These are phyloP conservation scores for Sarocladiaceae sp. DNA, from an alignment of 2,329 filamentous ascomycete genomes.

Conservation along the genomic window DNA sequence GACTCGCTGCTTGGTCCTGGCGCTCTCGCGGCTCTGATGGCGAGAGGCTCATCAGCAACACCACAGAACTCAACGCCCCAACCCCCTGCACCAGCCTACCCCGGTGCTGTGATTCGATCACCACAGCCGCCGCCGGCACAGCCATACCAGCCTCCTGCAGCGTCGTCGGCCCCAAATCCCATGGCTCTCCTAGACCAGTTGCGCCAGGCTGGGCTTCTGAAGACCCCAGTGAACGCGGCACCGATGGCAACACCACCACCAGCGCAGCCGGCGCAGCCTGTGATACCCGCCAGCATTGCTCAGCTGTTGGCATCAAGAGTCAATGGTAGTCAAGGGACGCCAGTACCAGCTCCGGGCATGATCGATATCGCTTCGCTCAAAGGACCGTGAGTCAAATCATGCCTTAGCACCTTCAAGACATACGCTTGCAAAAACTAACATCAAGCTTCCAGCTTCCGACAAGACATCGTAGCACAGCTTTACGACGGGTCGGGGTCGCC, in stretches of 20 bases:
- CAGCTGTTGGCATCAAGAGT: constrained; percentile 1
- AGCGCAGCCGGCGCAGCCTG: constrained; percentile 24
- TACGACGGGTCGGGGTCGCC: constrained; percentile 80
- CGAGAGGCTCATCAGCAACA: constrained; percentile 45
- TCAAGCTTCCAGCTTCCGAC: constrained; percentile 55
- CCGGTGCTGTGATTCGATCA: constrained; percentile 38
- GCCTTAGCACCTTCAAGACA: background rate
- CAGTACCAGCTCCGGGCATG: background rate
- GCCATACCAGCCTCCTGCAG: constrained; percentile 21
- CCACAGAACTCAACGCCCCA: constrained; percentile 42
- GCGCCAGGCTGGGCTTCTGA: constrained; percentile 60
- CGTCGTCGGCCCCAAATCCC: constrained; percentile 35
- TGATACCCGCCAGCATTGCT: constrained; percentile 21
- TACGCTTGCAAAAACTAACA: constrained; percentile 12
- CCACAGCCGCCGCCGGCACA: constrained; percentile 40
- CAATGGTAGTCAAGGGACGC: constrained; percentile 15
- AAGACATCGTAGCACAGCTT: constrained; percentile 64
- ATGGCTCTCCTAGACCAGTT: constrained; percentile 61
- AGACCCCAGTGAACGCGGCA: constrained; percentile 26
- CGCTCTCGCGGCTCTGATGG: constrained; percentile 52
- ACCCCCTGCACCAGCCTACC: constrained; percentile 21
- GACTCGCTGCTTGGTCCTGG: constrained; percentile 55
- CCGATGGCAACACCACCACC: constrained; percentile 22
- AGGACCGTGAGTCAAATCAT: constrained; percentile 50
- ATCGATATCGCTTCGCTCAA: constrained; percentile 56